Evolutionary conservation across 2,329 filamentous ascomycete species (phyloP), one percentile per base, ranked within the genome.

Genomic region (Chaetomium sp.): DNA sequence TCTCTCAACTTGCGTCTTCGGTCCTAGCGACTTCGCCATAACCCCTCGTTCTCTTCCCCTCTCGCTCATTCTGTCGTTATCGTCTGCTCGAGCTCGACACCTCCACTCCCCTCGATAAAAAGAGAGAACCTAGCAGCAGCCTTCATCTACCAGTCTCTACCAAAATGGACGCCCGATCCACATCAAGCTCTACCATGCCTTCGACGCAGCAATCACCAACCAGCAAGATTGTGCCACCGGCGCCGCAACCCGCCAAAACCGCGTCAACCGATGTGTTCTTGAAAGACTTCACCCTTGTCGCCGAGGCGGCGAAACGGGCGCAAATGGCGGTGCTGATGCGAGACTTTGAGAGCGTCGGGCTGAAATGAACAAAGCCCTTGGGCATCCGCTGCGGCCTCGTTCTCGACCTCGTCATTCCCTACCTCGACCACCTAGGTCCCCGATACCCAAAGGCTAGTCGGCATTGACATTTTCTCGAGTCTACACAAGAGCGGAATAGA

Each of bases 281-380:
- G 66, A 87, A 89, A 72, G 90, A 96, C 77, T 91, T 94, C 73
- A 94, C 86, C 65, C 85, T 97, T 33, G 85, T 97, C 50, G 93
- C 93, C 42, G 94, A 98, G 81, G 94, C 94, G 1, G 94, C 93
- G 51, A 97, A 96, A 79, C 84, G 93, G 50, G 94, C 94, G 10
- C 92, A 97, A 78, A 91, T 97, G 83, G 92, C 92, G 50, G 88
- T 93, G 73, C 81, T 97, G 75, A 90, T 93, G 83, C 85, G 93
- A 67, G 94, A 97, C 77, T 84, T 98, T 74, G 92, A 92, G 73
- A 86, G 87, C 68, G 84, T 90, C 73, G 86, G 85, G 60, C 77
- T 92, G 55, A 85, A 75, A 64, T 78, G 72, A 65, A 51, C 23
- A 29, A 4, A n/a, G 16, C 4, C 25, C n/a, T 21, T 4, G 1